Conservation (phyloP, 169 alveolate genomes). For the Cryptosporidium andersoni region DNA sequence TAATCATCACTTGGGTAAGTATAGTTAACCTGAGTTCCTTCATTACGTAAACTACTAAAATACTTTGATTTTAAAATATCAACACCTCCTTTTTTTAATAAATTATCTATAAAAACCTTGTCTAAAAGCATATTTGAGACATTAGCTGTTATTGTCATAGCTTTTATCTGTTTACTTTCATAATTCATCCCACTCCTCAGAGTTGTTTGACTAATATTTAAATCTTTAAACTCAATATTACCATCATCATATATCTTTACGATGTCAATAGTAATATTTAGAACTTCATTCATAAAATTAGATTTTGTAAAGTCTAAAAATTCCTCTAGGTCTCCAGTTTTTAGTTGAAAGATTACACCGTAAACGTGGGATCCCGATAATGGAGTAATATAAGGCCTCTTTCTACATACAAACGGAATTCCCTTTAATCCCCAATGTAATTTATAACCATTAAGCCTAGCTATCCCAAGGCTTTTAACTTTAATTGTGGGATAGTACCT, state of each 20-base stretch:
- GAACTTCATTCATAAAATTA: conserved; percentile 12
- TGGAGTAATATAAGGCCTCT: conserved; percentile 27
- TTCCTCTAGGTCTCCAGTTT: neutral
- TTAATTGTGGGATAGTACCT: conserved; percentile 22
- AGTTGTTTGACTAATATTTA: neutral
- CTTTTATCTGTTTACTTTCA: neutral
- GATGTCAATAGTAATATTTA: neutral
- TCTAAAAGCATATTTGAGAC: conserved; percentile 24
- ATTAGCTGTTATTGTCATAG: conserved; percentile 22
- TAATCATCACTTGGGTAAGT: conserved; percentile 50
- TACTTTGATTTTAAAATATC: conserved; percentile 1
- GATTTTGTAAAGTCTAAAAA: neutral
- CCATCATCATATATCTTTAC: neutral
- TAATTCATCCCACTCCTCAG: neutral
- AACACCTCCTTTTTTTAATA: conserved; percentile 5
- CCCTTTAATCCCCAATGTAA: conserved; percentile 43
- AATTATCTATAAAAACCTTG: neutral
- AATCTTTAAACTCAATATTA: neutral
- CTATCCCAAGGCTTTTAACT: conserved; percentile 19
- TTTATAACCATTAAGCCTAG: conserved; percentile 20
- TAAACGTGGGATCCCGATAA: neutral
- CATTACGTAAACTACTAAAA: neutral
- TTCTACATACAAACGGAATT: conserved; percentile 55
- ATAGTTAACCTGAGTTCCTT: conserved; percentile 9
- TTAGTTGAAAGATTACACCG: conserved; percentile 18